phyloP scores from a whole-genome alignment of 2,329 filamentous ascomycete genomes.

The Xylariaceae sp. region DNA sequence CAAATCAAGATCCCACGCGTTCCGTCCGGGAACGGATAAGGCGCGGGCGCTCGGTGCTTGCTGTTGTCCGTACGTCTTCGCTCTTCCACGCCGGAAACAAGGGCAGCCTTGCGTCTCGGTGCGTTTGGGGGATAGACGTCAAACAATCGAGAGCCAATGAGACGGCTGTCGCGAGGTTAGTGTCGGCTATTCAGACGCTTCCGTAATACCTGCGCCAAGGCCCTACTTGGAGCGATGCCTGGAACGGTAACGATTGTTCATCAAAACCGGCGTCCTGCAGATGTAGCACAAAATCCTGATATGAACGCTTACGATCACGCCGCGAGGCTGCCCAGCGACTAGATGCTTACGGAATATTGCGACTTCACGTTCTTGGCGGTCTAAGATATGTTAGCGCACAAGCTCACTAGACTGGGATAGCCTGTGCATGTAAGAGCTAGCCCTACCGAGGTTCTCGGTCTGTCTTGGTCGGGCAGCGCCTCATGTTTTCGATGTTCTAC shows the following conservation, averaged over 20 bases:
- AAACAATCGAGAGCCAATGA: too few relatives aligned
- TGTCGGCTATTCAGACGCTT: too few relatives aligned
- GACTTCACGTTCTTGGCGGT: not conserved
- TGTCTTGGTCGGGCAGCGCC: not conserved
- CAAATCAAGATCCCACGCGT: not conserved
- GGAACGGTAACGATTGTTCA: not conserved
- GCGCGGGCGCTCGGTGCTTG: not conserved
- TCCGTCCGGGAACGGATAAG: not conserved
- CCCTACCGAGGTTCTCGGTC: not conserved
- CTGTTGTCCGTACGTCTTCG: too few relatives aligned
- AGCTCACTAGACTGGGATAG: not conserved
- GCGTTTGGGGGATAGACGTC: too few relatives aligned
- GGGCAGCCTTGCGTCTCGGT: too few relatives aligned
- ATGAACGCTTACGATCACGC: not conserved
- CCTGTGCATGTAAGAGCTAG: not conserved
- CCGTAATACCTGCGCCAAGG: not conserved
- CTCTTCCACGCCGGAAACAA: too few relatives aligned
- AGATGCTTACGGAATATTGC: not conserved
- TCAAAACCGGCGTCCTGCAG: not conserved
- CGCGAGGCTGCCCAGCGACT: not conserved
- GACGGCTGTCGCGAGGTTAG: too few relatives aligned
- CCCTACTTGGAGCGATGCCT: not conserved
- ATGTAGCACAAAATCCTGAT: not conserved
- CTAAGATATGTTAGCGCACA: not conserved
- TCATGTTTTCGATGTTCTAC: not conserved